phyloP scores from a whole-genome alignment of 2,329 filamentous ascomycete genomes.

The Aulographum hederae region DNA sequence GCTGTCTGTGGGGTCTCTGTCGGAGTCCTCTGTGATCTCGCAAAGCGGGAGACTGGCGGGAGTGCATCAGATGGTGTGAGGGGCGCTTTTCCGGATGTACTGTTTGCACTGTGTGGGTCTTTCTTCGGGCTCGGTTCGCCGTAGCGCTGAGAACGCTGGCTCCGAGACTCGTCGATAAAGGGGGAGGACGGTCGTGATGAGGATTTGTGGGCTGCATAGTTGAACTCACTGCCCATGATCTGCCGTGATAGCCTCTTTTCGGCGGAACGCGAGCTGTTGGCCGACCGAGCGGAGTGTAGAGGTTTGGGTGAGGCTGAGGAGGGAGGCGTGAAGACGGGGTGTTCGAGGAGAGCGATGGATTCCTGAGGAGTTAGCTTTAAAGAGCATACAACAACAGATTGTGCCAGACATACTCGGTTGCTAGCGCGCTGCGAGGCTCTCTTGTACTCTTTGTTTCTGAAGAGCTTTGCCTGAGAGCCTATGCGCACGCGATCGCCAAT shows the following conservation, averaged over 20 bases:
- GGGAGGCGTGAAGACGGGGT: constrained; percentile 38
- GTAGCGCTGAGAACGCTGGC: constrained; percentile 41
- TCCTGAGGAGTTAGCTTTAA: constrained; percentile 38
- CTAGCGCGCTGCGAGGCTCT: constrained; percentile 43
- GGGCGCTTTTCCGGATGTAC: constrained; percentile 21
- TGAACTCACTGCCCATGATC: constrained; percentile 22
- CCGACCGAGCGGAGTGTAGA: constrained; percentile 31
- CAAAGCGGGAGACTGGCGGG: neutral
- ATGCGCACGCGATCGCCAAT: constrained; percentile 90
- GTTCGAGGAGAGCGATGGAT: constrained; percentile 66
- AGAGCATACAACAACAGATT: constrained; percentile 5
- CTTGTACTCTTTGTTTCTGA: constrained; percentile 29
- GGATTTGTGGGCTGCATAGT: constrained; percentile 32
- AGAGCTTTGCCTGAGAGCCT: constrained; percentile 29
- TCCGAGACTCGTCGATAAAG: constrained; percentile 38
- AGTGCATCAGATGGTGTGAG: neutral
- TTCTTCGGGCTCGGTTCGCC: constrained; percentile 40
- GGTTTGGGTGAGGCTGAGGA: constrained; percentile 48
- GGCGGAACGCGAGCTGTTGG: constrained; percentile 24
- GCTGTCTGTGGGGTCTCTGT: constrained; percentile 44
- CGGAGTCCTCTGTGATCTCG: constrained; percentile 32
- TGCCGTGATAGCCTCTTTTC: constrained; percentile 31
- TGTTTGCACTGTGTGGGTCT: constrained; percentile 31
- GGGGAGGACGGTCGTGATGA: constrained; percentile 57
- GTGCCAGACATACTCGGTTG: constrained; percentile 49